These are phyloP conservation scores for Stenocarpella maydis DNA, from an alignment of 2,329 filamentous ascomycete genomes.

Conservation along the genomic window DNA sequence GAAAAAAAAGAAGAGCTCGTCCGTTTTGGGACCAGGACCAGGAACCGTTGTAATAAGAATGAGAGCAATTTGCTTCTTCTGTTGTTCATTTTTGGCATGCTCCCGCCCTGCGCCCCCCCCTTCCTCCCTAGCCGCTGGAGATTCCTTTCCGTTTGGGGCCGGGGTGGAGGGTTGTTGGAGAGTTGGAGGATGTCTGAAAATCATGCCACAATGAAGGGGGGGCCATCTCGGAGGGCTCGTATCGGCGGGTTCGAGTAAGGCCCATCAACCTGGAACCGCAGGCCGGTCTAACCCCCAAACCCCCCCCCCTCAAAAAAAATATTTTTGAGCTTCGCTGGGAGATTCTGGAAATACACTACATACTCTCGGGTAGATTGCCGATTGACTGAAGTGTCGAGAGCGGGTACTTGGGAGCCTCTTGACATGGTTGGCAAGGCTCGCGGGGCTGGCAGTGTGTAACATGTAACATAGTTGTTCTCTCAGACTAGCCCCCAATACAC, in stretches of 20 bases:
- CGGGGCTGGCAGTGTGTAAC: background rate
- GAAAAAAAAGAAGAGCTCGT: background rate
- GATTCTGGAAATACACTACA: conserved; percentile 20
- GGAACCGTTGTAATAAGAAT: conserved; percentile 13
- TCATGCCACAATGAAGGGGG: conserved; percentile 8
- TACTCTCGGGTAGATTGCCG: conserved; percentile 25
- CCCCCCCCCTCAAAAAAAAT: too few species aligned
- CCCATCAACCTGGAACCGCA: conserved; percentile 15
- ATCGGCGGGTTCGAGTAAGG: conserved; percentile 12
- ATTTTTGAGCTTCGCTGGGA: conserved; percentile 14
- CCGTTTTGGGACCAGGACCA: conserved; percentile 23
- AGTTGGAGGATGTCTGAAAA: conserved; percentile 4
- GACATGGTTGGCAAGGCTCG: conserved; percentile 14
- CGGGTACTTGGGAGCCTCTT: background rate
- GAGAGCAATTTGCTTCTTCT: background rate
- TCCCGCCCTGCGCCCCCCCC: background rate
- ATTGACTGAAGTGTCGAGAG: conserved; percentile 14
- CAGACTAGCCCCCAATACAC: background rate
- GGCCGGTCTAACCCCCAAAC: background rate
- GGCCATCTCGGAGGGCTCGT: conserved; percentile 18
- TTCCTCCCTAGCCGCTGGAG: background rate
- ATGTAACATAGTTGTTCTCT: background rate
- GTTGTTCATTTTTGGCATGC: background rate
- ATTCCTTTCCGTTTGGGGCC: background rate
- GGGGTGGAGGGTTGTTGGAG: background rate